Conservation (phyloP, 768 basidiomycete species). For the Phanerochaete sordida region DNA sequence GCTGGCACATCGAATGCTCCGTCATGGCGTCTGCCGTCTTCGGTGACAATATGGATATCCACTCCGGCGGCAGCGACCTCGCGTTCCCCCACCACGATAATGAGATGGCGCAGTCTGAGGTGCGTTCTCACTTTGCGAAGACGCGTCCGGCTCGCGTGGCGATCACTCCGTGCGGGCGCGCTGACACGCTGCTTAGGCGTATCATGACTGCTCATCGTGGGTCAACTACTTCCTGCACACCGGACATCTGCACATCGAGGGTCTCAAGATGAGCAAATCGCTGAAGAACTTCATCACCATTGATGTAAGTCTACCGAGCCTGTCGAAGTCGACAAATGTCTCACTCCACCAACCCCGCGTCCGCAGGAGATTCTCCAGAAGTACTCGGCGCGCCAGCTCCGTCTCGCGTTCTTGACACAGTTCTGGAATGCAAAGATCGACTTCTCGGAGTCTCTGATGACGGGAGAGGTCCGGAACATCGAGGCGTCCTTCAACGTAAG, state of each 20-base stretch:
- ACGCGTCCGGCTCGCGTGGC: constrained; percentile 4
- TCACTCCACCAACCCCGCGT: neutral
- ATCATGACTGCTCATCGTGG: constrained; percentile 89
- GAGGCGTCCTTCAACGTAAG: constrained; percentile 85
- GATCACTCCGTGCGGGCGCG: neutral
- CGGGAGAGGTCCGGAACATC: constrained; percentile 80
- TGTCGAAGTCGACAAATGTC: too few relatives aligned
- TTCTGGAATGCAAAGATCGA: constrained; percentile 93
- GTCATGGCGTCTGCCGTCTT: constrained; percentile 95
- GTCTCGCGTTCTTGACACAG: constrained; percentile 88
- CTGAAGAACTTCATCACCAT: constrained; percentile 99
- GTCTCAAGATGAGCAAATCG: constrained; percentile 98
- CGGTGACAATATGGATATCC: constrained; percentile 93
- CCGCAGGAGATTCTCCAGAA: constrained; percentile 78
- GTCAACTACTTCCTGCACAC: constrained; percentile 99
- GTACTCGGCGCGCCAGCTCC: constrained; percentile 83
- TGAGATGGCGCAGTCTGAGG: constrained; percentile 97
- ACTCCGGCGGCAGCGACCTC: constrained; percentile 94
- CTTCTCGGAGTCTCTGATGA: constrained; percentile 88
- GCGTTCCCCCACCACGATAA: constrained; percentile 99
- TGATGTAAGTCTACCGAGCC: constrained; percentile 47
- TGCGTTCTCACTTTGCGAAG: constrained; percentile 22
- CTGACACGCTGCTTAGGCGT: constrained; percentile 56
- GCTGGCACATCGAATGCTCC: constrained; percentile 99
- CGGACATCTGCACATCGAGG: constrained; percentile 97